Evolutionary conservation across 805 yeast genomes (phyloP), one percentile per base, ranked within the genome.

Genomic region (Saccharomycopsis sp.): DNA sequence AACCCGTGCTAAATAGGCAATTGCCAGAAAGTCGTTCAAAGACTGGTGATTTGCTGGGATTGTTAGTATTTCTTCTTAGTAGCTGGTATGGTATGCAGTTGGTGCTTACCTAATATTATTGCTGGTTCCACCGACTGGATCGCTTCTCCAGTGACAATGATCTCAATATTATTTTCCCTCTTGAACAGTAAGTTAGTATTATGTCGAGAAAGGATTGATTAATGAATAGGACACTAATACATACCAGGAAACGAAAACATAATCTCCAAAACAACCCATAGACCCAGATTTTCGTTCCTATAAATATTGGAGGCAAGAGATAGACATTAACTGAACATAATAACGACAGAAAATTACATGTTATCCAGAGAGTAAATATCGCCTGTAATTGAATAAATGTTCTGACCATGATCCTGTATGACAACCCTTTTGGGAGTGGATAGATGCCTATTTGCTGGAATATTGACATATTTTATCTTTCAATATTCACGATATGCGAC

Each of bases 91-190:
- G 19, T n/a, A n/a, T n/a, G 8, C 15, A 19, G 3, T 3, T 15
- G 12, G 5, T 35, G 22, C 56, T 23, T 56, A 42, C 58, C 19
- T 2, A 60, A 47, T 2, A 60, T 29, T 20, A 60, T 12, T 7
- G 63, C 59, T 15, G 61, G 53, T 24, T 60, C 63, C 23, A 52
- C 53, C 20, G 29, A 25, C 20, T 24, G 24, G 3, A 60, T 8
- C 17, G 53, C 59, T 23, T 60, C 63, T 1, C 63, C 63, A 24
- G 63, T 60, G 14, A 60, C 19, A 12, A 54, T 34, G 1, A 60
- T 47, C 20, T 58, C 61, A 22, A 57, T 60, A 19, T 60, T 35
- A 41, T 60, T 60, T 52, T 58, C 35, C 29, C 58, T 59, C 62
- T 59, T 29, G 47, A 19, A 2, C n/a, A n/a, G 3, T n/a, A 23